phyloP scores from a whole-genome alignment of 495 filamentous ascomycete species.

The Tuber melanosporum region DNA sequence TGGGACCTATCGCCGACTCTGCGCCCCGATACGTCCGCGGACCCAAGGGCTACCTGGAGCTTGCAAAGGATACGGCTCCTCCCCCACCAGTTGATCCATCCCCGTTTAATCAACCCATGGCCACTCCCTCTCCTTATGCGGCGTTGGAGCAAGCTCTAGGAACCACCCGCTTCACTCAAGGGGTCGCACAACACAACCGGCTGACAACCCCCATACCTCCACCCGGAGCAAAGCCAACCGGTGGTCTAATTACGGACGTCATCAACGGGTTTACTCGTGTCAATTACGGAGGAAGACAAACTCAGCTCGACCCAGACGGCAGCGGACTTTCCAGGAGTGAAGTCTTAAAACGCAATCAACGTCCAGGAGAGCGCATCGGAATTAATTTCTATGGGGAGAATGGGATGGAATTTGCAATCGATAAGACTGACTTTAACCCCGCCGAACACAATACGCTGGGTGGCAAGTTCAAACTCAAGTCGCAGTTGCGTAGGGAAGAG shows the following conservation, averaged over 20 bases:
- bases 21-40: neutral
- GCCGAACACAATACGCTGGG: neutral
- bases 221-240: neutral
- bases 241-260: neutral
- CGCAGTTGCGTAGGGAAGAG: neutral
- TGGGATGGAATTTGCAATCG: neutral
- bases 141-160: slow-evolving; percentile 1
- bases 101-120: neutral
- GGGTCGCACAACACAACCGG: neutral
- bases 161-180: slow-evolving; percentile 1
- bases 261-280: neutral
- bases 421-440: neutral
- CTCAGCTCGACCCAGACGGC: neutral
- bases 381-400: neutral
- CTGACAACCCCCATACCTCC: neutral
- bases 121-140: neutral
- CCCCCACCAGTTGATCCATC: neutral
- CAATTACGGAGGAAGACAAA: neutral
- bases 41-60: neutral
- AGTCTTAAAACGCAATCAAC: neutral
- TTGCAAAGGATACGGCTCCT: neutral
- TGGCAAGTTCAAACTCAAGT: neutral
- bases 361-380: neutral
- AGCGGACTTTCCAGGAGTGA: neutral
- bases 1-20: neutral